Conservation (phyloP, 768 basidiomycete species). For the Lyophyllum shimeji region DNA sequence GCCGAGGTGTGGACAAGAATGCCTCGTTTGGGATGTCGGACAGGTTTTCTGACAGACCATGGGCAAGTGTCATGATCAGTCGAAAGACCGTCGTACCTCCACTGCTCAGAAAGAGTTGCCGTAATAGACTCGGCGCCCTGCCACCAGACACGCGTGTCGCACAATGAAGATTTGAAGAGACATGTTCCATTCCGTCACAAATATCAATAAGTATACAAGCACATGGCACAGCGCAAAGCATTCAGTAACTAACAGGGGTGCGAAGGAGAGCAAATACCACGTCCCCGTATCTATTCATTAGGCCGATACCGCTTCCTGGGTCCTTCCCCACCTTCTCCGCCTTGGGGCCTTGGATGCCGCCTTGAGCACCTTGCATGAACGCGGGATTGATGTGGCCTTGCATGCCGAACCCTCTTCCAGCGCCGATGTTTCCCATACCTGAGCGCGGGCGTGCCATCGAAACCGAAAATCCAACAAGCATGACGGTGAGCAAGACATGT, state of each 20-base stretch:
- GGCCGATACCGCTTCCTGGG: constrained; percentile 30
- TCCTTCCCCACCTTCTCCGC: constrained; percentile 23
- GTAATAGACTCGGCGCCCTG: background rate
- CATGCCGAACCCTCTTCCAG: constrained; percentile 26
- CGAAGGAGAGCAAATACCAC: background rate
- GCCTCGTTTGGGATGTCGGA: background rate
- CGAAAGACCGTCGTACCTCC: background rate
- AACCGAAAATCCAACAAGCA: constrained; percentile 20
- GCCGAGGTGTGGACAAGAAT: background rate
- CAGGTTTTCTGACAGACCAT: background rate
- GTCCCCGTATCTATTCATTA: constrained; percentile 34
- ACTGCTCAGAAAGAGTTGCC: background rate
- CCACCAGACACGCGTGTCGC: background rate
- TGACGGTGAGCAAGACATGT: constrained; percentile 44
- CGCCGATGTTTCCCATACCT: constrained; percentile 60
- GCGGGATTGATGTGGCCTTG: constrained; percentile 76
- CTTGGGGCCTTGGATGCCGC: no score
- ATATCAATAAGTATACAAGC: constrained; percentile 1
- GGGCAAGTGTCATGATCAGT: background rate
- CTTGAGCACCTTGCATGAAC: constrained; percentile 54
- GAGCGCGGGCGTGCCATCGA: constrained; percentile 18
- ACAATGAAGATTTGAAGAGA: background rate
- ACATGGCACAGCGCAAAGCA: background rate
- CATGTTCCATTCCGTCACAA: background rate
- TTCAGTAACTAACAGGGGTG: background rate